These are phyloP conservation scores for Candida dendrica DNA, from an alignment of 805 yeast genomes.

Conservation along the genomic window DNA sequence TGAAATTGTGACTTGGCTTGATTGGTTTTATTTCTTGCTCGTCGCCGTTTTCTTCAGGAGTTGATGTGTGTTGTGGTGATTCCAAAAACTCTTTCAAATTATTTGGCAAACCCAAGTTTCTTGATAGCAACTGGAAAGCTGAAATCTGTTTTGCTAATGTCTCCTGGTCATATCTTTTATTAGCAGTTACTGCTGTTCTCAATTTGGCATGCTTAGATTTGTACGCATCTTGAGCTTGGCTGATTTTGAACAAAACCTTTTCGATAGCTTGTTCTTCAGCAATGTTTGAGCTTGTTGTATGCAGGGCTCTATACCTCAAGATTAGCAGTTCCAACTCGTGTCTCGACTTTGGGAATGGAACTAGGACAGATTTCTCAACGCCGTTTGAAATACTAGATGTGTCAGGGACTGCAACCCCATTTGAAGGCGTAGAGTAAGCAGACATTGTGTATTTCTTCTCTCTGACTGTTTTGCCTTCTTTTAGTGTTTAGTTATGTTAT, in stretches of 20 bases:
- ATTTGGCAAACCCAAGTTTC: constrained; percentile 59
- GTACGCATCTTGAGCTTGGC: constrained; percentile 33
- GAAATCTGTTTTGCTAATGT: constrained; percentile 51
- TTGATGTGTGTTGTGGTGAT: constrained; percentile 11
- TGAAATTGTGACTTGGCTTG: constrained; percentile 22
- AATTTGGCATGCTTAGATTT: constrained; percentile 21
- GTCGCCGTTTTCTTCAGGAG: not conserved
- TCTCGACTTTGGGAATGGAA: constrained; percentile 5
- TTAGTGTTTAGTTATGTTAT: too few species aligned
- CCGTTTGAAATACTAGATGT: not conserved
- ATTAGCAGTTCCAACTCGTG: constrained; percentile 12
- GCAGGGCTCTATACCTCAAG: constrained; percentile 12
- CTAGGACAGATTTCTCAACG: not conserved
- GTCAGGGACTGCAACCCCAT: not conserved
- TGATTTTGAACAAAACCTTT: constrained; percentile 30
- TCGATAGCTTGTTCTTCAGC: constrained; percentile 39
- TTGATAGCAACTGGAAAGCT: constrained; percentile 57
- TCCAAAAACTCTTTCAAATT: constrained; percentile 34
- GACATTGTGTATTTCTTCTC: not conserved
- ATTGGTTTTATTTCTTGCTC: constrained; percentile 13
- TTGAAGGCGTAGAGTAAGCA: not conserved
- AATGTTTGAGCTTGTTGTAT: constrained; percentile 3
- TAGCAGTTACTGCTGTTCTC: constrained; percentile 14
- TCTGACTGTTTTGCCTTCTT: too few species aligned
- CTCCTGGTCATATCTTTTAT: constrained; percentile 32